These are phyloP conservation scores for Pichiaceae sp. DNA, from an alignment of 1,139 yeast genomes.

Conservation along the genomic window DNA sequence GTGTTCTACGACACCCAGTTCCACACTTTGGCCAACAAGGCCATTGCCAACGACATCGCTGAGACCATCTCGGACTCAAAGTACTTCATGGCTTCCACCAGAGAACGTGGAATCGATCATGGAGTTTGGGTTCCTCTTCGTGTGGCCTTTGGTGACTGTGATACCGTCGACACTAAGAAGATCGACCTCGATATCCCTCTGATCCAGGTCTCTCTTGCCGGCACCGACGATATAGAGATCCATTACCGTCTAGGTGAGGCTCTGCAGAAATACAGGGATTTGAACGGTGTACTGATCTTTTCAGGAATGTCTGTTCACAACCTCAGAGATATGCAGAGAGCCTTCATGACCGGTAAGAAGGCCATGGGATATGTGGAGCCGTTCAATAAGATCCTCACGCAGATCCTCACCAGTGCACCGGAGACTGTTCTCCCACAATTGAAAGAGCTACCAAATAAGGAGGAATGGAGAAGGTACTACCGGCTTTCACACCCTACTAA, in stretches of 20 bases:
- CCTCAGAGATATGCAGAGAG: slow-evolving; percentile 40
- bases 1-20: slow-evolving; percentile 57
- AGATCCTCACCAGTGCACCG: slow-evolving; percentile 24
- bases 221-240: slow-evolving; percentile 34
- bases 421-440: slow-evolving; percentile 24
- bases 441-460: slow-evolving; percentile 25
- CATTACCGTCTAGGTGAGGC: slow-evolving; percentile 51
- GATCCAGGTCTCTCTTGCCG: slow-evolving; percentile 57
- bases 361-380: slow-evolving; percentile 40
- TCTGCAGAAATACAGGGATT: slow-evolving; percentile 41
- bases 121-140: slow-evolving; percentile 79
- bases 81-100: slow-evolving; percentile 31
- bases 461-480: slow-evolving; percentile 29
- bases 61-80: slow-evolving; percentile 34
- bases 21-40: slow-evolving; percentile 35
- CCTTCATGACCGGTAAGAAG: slow-evolving; percentile 16
- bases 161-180: slow-evolving; percentile 22
- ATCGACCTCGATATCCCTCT: slow-evolving; percentile 45
- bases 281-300: slow-evolving; percentile 45
- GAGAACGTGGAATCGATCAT: slow-evolving; percentile 64
- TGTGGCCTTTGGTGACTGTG: slow-evolving; percentile 51
- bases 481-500: slow-evolving; percentile 60
- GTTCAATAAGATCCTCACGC: slow-evolving; percentile 39
- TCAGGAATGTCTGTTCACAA: slow-evolving; percentile 83
- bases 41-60: slow-evolving; percentile 37